phyloP scores from a whole-genome alignment of 805 yeast species.

The Candida argentea region DNA sequence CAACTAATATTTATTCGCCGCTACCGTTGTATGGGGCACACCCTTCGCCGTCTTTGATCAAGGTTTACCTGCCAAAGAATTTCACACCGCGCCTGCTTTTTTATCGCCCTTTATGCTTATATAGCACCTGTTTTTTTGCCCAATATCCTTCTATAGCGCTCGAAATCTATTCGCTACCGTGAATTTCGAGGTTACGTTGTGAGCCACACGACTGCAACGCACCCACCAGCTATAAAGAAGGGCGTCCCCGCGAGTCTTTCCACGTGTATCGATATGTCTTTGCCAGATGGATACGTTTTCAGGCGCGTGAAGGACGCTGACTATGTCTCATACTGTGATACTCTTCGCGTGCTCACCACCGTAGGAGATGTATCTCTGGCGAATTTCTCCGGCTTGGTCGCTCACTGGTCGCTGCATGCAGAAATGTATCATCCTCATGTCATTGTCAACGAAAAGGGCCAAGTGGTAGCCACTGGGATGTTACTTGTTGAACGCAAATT shows the following conservation, averaged over 20 bases:
- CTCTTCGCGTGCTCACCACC: conserved; percentile 61
- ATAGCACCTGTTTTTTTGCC: too few relatives aligned
- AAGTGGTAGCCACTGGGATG: conserved; percentile 77
- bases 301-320: conserved; percentile 51
- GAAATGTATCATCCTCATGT: conserved; percentile 62
- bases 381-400: conserved; percentile 41
- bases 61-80: too few relatives aligned
- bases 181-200: too few relatives aligned
- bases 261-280: conserved; percentile 7
- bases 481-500: conserved; percentile 70
- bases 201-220: neutral
- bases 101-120: too few relatives aligned
- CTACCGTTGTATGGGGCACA: too few relatives aligned
- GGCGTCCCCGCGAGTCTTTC: neutral
- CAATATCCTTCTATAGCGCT: too few relatives aligned
- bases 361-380: conserved; percentile 61
- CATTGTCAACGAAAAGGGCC: conserved; percentile 40
- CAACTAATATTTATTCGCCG: too few relatives aligned
- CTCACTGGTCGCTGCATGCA: conserved; percentile 45
- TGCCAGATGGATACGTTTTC: conserved; percentile 62
- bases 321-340: conserved; percentile 48
- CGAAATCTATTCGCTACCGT: too few relatives aligned
- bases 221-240: neutral
- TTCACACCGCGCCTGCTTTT: too few relatives aligned
- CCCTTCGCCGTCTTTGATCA: too few relatives aligned